Base-by-base conservation (phyloP, 192 early-diverging fungal species). In the Mortierella claussenii region DNA sequence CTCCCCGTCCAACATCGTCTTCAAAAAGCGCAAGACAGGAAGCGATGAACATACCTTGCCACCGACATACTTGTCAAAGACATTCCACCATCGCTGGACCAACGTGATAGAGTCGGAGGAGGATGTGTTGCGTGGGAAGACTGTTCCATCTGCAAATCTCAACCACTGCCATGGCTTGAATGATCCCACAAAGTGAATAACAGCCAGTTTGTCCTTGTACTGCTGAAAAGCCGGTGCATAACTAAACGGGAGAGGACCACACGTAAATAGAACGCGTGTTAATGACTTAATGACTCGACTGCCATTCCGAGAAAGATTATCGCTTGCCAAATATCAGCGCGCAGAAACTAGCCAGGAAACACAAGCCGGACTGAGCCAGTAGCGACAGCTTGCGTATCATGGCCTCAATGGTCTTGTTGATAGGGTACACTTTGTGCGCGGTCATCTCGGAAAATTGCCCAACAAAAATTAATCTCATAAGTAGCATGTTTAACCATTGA, bases 131-230 rank as follows among this genome's bases (percentile, higher is more conserved):
- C 57, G 59, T 30, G 84, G 59, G 30, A 87, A 70, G 15, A 91
- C 73, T 12, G 67, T 68, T 30, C 91, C 89, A 54, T 89, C 87
- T 15, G 83, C 67, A 37, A 85, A 88, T 23, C 91, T 87, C 27
- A 86, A 81, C 81, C 88, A 93, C 50, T 86, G 84, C 97, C 97
- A 98, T 8, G 97, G 97, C 81, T 98, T 98, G 20, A 84, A 80
- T 5, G 76, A 55, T 4, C 97, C 97, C 54, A 96, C 94, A 80
- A 98, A 98, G 63, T 98, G 97, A 24, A 95, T 86, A 20, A 95
- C 90, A 1, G 89, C 86, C 32, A 96, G 87, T 27, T 87, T 82
- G 51, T 85, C 63, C 17, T 85, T 71, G 79, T 91, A 96, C n/a
- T 90, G 85, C 48, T 86, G 83, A 67, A 91, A 86, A 1, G 97